phyloP scores from a whole-genome alignment of 768 basidiomycete species.

The Podaxis sp. region DNA sequence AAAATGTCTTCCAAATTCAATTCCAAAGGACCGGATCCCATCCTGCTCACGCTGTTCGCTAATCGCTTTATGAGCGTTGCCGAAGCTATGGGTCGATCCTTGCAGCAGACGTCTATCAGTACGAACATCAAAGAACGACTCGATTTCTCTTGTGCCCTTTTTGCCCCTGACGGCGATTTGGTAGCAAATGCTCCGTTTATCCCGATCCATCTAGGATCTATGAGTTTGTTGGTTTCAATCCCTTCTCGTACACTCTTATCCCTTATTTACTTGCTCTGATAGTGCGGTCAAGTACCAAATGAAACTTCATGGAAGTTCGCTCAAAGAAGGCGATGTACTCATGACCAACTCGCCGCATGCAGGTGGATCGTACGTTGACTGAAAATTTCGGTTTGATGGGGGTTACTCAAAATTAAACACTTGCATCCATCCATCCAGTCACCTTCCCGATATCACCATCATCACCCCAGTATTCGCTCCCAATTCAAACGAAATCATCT shows the following conservation, averaged over 20 bases:
- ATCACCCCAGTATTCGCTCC: constrained; percentile 88
- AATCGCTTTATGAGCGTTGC: constrained; percentile 98
- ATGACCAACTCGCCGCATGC: constrained; percentile 91
- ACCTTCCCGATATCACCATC: constrained; percentile 80
- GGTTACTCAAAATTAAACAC: not conserved
- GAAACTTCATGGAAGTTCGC: constrained; percentile 63
- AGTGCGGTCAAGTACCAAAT: constrained; percentile 91
- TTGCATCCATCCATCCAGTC: constrained; percentile 25
- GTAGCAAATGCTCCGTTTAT: constrained; percentile 95
- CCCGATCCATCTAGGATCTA: constrained; percentile 83
- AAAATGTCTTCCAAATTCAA: constrained; percentile 17
- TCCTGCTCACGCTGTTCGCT: constrained; percentile 87
- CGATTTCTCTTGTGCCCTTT: constrained; percentile 93
- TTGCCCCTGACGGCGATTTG: constrained; percentile 91
- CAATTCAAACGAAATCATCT: constrained; percentile 71
- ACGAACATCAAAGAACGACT: constrained; percentile 96
- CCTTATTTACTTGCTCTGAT: constrained; percentile 1
- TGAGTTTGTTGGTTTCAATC: constrained; percentile 74
- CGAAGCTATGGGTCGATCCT: constrained; percentile 90
- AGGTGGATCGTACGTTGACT: constrained; percentile 74
- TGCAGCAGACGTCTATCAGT: constrained; percentile 89
- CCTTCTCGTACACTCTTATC: not conserved
- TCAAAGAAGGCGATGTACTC: constrained; percentile 90
- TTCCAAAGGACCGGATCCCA: constrained; percentile 69
- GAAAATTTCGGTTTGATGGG: constrained; percentile 3